Base-by-base conservation (phyloP, 345 rosid genomes). In the Camelina sativa region DNA sequence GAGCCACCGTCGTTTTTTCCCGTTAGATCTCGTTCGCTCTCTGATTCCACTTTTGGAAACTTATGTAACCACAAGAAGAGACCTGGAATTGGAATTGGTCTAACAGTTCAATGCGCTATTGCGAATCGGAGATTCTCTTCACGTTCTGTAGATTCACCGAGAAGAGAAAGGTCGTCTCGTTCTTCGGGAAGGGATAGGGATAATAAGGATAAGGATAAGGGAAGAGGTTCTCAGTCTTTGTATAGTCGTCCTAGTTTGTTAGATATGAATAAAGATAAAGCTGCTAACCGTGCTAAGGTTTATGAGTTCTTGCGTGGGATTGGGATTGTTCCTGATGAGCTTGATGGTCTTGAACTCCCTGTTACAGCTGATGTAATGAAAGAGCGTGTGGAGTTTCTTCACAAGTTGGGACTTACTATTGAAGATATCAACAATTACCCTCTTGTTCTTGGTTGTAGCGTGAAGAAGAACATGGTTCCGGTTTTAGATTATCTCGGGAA, bases 401-500 rank as follows among this genome's bases (percentile, higher is more conserved):
- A 83, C 52, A 84, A 77, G 16, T 44, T 93, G 37, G 97, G 98
- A 51, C 88, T 93, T 44, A 86, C 90, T 6, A 76, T 93, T 23
- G 96, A 89, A 65, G 96, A 93, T 75, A 85, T 93, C 41, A 89
- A 91, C 68, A 89, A 86, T 76, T 93, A 93, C 73, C 97, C 98
- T 8, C 91, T 93, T 63, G 89, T 91, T 73, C 98, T 93, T 35
- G 98, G 97, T 34, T 93, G 98, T 79, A 93, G 98, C 52, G 98
- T 93, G 76, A 93, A 91, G 83, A 93, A 91, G 88, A 93, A 91
- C 74, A 91, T 93, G 98, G 82, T 91, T 69, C 98, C 98, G 0
- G 98, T 91, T 65, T 81, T 93, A 41, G 98, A 93, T 76, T 93
- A 91, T 68, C 89, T 93, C 40, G 98, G 98, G 63, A 93, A 87